Evolutionary conservation across 345 rosid species (phyloP), one percentile per base, ranked within the genome.

Genomic region (Pseudoturritis turrita): DNA sequence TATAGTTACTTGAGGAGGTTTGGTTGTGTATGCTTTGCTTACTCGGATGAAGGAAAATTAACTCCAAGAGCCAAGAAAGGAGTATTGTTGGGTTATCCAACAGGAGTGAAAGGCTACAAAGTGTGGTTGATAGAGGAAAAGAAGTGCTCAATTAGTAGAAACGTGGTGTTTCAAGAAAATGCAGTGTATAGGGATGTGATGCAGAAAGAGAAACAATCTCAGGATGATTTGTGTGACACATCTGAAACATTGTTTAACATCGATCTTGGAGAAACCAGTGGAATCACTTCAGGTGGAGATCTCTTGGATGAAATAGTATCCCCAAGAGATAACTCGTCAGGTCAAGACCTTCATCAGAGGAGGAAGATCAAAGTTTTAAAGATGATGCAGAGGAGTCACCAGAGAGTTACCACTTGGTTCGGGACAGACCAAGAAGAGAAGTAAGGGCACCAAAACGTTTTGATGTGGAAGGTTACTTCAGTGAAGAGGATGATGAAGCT

Each of bases 401-500:
- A 0, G 3, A 1, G 0, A 36, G 44, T 18, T 60, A 39, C 4
- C 65, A 60, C 0, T 4, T 46, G 10, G 69, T 5, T 1, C 0
- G 50, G 1, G 61, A 66, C 2, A 39, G 40, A 17, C 39, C 0
- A 3, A 43, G 15, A 2, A 69, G 46, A 28, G 10, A 23, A 0
- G 4, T 41, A 0, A 17, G 0, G 4, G 5, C 55, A 0, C n/a
- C 13, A 0, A n/a, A 3, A 0, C 19, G 45, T 2, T 57, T 19
- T 69, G 65, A 69, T 8, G 5, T 17, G 0, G 61, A 29, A 17
- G 21, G 15, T 0, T 53, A 53, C 2, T 53, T 31, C 10, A 2
- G 23, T 1, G 61, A 55, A 26, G 61, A 47, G 0, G 3, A 4
- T 3, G 53, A 47, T 1, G 51, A 46, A 0, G 51, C 18, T 17